Evolutionary conservation across 768 basidiomycete genomes (phyloP).

Genomic region (Lactifluus pinguis): DNA sequence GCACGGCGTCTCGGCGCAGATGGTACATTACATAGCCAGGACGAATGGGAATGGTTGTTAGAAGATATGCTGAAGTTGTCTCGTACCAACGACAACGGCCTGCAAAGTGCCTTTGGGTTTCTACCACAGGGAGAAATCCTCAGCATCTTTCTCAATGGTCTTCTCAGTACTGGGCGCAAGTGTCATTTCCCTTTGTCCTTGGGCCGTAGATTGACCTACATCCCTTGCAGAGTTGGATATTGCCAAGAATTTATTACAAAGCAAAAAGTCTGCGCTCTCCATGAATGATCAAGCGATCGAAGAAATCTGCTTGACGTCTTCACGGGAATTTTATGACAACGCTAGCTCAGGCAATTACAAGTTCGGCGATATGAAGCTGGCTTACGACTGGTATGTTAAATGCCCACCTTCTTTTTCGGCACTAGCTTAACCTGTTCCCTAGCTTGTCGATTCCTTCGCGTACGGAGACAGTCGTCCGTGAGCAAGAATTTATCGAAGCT

Average conservation of each 20-base stretch:
- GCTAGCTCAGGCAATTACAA: conserved; percentile 88
- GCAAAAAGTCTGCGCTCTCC: conserved; percentile 36
- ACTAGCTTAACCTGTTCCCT: background rate
- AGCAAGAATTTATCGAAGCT: conserved; percentile 94
- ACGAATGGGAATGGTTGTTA: conserved; percentile 82
- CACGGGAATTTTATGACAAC: conserved; percentile 92
- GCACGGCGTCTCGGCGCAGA: conserved; percentile 56
- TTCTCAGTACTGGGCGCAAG: conserved; percentile 84
- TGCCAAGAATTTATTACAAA: conserved; percentile 52
- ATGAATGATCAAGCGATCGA: conserved; percentile 51
- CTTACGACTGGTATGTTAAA: conserved; percentile 80
- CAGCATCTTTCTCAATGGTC: conserved; percentile 77
- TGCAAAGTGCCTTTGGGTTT: conserved; percentile 75
- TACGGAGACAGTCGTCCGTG: conserved; percentile 52
- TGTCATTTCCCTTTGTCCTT: conserved; percentile 21
- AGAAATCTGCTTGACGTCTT: conserved; percentile 69
- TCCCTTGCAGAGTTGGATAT: conserved; percentile 48
- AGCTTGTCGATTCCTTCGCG: conserved; percentile 70
- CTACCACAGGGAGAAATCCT: conserved; percentile 62
- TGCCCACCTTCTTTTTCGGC: background rate
- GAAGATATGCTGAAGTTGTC: conserved; percentile 86
- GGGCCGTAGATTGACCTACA: background rate
- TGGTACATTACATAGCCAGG: conserved; percentile 46
- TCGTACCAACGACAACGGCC: conserved; percentile 47
- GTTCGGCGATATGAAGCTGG: conserved; percentile 90